A percentile compares a stretch with the other conserved stretches of the same genome.
Evolutionary conservation across 1,139 yeast species (phyloP).

Genomic region (Scheffersomyces stambukii): DNA sequence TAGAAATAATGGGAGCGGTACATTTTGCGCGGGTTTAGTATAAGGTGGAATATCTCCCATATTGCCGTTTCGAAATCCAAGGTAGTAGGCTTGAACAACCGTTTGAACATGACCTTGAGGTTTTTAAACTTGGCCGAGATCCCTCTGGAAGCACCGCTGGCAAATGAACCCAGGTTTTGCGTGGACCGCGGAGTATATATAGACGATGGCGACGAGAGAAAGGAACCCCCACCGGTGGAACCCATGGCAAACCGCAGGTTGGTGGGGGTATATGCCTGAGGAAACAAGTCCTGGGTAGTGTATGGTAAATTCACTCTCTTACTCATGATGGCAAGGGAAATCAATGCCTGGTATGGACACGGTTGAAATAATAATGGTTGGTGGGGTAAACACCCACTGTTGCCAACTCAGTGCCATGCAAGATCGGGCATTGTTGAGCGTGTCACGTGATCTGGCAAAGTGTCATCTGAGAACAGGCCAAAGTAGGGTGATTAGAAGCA

Average conservation of each 20-base stretch:
- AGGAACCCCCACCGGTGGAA: conserved; percentile 17
- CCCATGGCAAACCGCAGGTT: conserved; percentile 15
- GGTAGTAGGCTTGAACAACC: conserved; percentile 69
- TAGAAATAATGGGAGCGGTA: conserved; percentile 80
- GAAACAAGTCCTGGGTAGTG: conserved; percentile 37
- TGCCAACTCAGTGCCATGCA: not conserved
- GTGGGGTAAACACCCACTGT: not conserved
- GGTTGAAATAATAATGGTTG: not conserved
- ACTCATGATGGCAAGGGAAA: conserved; percentile 14
- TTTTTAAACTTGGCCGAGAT: conserved; percentile 10
- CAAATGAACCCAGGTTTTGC: not conserved
- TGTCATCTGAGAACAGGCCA: not conserved
- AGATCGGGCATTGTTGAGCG: too few relatives aligned
- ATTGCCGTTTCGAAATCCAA: conserved; percentile 88
- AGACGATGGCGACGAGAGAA: conserved; percentile 17
- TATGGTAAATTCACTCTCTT: conserved; percentile 33
- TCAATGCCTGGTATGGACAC: not conserved
- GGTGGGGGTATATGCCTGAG: conserved; percentile 17
- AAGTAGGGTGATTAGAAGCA: too few relatives aligned
- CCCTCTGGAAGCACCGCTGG: not conserved
- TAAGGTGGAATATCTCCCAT: conserved; percentile 80
- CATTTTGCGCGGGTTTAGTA: conserved; percentile 75
- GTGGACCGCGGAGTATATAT: conserved; percentile 11
- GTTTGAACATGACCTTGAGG: conserved; percentile 26
- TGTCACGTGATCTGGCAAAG: too few relatives aligned